Base-by-base conservation (phyloP, 441 rosid genomes). In the Gossypium davidsonii region DNA sequence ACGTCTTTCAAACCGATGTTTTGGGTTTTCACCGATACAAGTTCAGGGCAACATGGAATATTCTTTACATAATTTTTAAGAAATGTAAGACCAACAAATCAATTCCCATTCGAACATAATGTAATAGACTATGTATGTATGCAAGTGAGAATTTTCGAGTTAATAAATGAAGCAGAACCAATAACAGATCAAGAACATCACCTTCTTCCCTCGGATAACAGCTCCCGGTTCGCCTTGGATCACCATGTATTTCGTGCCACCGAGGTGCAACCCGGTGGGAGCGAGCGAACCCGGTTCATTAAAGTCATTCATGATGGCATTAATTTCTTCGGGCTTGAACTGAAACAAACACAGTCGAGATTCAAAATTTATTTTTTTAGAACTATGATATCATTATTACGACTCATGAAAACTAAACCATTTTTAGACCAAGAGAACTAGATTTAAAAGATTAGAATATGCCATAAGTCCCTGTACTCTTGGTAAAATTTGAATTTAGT, bases 121-220 rank as follows among this genome's bases (percentile, higher is more conserved):
- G 26, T 10, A 44, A 63, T 25, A 25, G 60, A 44, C 2, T 4
- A 6, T n/a, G 56, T n/a, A 1, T 17, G 1, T 0, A 28, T 26
- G 18, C 20, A 4, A 2, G 49, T 34, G 31, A 56, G 34, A 12
- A 17, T 70, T 70, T 49, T 51, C 15, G 6, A 11, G 31, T 34
- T 51, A 3, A 60, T 18, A 42, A 67, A 64, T 65, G 14, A 56
- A 73, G 48, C 20, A 10, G 61, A 65, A 64, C 49, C 4, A 44
- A 70, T 52, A 58, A 23, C 18, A 46, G 71, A 53, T 3, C 23
- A 11, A 21, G 55, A 14, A 20, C 67, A 44, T 72, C 63, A 88
- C 95, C 92, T 88, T 90, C 85, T 90, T 90, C 68, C 92, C 95
- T n/a, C 95, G 85, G 57, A 90, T 90, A 39, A 84, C 91, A 26